Percentiles rank a stretch among this genome's conserved stretches.
Evolutionary conservation across 495 filamentous ascomycete genomes (phyloP).

Genomic region (Letharia lupina): DNA sequence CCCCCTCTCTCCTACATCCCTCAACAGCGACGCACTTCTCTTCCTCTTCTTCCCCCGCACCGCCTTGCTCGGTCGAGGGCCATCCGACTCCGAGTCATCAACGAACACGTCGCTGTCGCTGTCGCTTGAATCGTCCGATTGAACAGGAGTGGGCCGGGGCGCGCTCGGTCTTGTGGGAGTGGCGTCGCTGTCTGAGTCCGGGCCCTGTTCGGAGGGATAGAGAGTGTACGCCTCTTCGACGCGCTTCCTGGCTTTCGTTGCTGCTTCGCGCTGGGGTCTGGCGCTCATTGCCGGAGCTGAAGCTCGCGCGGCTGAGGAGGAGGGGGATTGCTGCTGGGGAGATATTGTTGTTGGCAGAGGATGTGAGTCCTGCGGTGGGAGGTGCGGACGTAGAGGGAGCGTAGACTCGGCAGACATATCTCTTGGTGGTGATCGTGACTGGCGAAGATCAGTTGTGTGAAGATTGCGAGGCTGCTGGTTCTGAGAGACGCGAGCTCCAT

Average conservation of each 20-base stretch:
- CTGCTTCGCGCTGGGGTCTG: background rate
- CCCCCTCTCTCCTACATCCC: background rate
- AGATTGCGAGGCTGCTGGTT: background rate
- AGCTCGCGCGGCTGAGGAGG: background rate
- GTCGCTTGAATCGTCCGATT: background rate
- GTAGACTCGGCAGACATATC: background rate
- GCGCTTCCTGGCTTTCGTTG: background rate
- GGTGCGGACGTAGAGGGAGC: background rate
- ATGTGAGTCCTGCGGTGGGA: background rate
- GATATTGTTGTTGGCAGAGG: background rate
- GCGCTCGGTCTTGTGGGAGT: background rate
- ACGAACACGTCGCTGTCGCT: background rate
- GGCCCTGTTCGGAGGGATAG: background rate
- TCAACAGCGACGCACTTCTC: background rate
- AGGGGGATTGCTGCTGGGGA: background rate
- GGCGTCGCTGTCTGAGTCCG: background rate
- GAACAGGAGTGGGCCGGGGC: background rate
- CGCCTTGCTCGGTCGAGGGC: background rate
- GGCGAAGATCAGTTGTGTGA: background rate
- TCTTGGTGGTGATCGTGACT: background rate
- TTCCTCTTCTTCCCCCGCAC: background rate
- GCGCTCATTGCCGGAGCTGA: background rate
- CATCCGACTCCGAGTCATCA: background rate
- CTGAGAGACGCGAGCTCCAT: background rate
- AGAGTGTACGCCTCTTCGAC: background rate